These are phyloP conservation scores for Cryptosporidium sp. DNA, from an alignment of 169 alveolate genomes.

Conservation along the genomic window DNA sequence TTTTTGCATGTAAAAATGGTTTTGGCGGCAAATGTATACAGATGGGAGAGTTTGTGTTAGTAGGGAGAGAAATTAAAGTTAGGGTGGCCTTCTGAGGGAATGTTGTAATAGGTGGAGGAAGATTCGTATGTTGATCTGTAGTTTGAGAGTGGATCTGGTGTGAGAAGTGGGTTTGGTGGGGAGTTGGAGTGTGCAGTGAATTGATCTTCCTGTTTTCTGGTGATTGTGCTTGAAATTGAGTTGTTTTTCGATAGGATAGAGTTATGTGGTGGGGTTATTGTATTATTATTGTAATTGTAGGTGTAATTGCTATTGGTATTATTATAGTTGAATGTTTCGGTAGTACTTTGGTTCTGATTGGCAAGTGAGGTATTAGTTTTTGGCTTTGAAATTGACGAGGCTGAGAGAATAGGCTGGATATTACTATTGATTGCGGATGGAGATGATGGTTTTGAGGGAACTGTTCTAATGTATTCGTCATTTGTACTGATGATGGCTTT, in stretches of 20 bases:
- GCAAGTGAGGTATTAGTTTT: neutral
- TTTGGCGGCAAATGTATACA: neutral
- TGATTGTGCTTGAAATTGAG: conserved; percentile 39
- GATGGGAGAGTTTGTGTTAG: neutral
- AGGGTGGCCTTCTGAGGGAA: conserved; percentile 65
- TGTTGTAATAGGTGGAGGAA: conserved; percentile 46
- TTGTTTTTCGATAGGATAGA: neutral
- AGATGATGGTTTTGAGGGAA: conserved; percentile 1
- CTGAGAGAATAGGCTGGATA: neutral
- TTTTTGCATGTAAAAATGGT: neutral
- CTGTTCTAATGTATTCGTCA: neutral
- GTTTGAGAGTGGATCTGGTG: conserved; percentile 44
- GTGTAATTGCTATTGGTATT: neutral
- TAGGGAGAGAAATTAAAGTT: conserved; percentile 45
- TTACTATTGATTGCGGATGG: neutral
- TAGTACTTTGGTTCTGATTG: neutral
- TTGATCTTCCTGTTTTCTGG: conserved; percentile 27
- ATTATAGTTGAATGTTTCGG: neutral
- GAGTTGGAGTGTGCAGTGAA: conserved; percentile 31
- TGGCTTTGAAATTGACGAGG: neutral
- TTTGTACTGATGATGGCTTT: neutral
- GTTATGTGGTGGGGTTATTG: conserved; percentile 17
- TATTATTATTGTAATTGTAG: neutral
- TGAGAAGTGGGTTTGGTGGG: conserved; percentile 12
- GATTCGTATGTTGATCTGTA: conserved; percentile 42